phyloP scores from a whole-genome alignment of 202 grass and related monocot species.

The Carex sylvatica region DNA sequence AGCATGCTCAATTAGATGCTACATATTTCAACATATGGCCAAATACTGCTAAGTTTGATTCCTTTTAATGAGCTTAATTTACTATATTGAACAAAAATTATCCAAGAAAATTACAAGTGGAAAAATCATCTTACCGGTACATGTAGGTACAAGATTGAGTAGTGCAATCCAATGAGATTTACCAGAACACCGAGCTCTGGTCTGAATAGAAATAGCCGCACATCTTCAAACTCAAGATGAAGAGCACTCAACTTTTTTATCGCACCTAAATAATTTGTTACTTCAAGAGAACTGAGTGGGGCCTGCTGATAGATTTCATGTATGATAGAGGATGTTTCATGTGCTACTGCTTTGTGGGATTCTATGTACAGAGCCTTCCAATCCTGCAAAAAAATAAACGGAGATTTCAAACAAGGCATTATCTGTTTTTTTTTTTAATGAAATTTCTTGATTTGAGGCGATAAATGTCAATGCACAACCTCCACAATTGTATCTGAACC shows the following conservation, averaged over 20 bases:
- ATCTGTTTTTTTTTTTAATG: background rate
- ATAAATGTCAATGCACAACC: background rate
- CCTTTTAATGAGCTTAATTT: background rate
- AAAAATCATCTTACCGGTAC: slow-evolving; percentile 48
- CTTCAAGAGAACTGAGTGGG: slow-evolving; percentile 62
- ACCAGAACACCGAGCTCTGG: slow-evolving; percentile 51
- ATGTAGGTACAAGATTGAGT: slow-evolving; percentile 51
- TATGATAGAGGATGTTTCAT: slow-evolving; percentile 46
- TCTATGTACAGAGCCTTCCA: slow-evolving; percentile 64
- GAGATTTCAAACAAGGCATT: background rate
- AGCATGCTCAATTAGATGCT: background rate
- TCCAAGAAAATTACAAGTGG: background rate
- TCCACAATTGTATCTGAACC: background rate
- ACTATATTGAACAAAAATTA: background rate
- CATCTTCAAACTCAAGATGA: slow-evolving; percentile 61
- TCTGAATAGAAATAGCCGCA: slow-evolving; percentile 69
- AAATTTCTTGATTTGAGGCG: background rate
- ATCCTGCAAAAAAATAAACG: slow-evolving; percentile 45
- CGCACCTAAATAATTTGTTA: slow-evolving; percentile 61
- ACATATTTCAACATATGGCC: background rate
- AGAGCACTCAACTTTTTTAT: slow-evolving; percentile 47
- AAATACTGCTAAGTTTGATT: background rate
- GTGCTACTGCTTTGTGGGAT: slow-evolving; percentile 49
- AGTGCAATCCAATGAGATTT: slow-evolving; percentile 80
- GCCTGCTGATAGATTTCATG: slow-evolving; percentile 43